These are phyloP conservation scores for Aegilops umbellulata DNA, from an alignment of 176 grass and related monocot species.

Conservation along the genomic window DNA sequence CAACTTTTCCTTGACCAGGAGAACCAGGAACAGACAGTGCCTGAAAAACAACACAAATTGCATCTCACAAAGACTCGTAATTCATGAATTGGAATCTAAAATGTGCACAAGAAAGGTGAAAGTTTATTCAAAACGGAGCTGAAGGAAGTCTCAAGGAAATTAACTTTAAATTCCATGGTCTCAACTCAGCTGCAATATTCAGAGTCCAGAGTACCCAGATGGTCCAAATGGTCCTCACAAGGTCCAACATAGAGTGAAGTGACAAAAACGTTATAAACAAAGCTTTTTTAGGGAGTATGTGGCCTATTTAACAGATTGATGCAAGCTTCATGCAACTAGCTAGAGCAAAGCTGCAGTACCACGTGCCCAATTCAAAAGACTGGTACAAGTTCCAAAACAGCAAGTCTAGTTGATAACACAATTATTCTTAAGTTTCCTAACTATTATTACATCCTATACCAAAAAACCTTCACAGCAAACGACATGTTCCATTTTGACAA, in stretches of 20 bases:
- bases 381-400: neutral
- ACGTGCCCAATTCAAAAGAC: neutral
- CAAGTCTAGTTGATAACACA: neutral
- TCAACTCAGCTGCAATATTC: neutral
- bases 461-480: neutral
- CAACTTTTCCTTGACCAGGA: slow-evolving; percentile 41
- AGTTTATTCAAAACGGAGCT: neutral
- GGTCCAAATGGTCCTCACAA: slow-evolving; percentile 1
- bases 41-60: slow-evolving; percentile 54
- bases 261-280: slow-evolving; percentile 8
- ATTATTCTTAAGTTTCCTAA: neutral
- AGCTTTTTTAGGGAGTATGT: neutral
- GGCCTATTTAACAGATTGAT: neutral
- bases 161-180: neutral
- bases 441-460: neutral
- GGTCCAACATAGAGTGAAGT: neutral
- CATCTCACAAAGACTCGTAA: neutral
- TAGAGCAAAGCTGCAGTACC: neutral
- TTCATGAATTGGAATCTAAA: neutral
- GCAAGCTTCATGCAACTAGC: neutral
- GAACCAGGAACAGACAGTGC: slow-evolving; percentile 73
- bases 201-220: neutral
- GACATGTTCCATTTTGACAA: neutral
- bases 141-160: neutral
- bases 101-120: slow-evolving; percentile 15